Base-by-base conservation (phyloP, 352 stramenopile species). In the Phytophthora tentaculata region DNA sequence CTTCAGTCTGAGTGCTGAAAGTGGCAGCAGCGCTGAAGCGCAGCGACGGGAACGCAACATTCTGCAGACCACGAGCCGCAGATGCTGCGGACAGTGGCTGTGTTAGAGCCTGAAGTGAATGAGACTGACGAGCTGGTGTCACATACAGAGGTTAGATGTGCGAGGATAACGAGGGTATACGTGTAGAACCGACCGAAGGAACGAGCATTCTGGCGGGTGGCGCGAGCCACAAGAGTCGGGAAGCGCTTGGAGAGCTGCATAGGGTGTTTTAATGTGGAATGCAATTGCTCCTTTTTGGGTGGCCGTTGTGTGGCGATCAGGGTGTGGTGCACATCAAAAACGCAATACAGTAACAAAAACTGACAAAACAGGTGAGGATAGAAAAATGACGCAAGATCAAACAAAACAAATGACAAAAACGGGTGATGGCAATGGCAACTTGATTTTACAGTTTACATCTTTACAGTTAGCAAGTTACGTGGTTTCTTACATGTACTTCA, bases 231-330 rank as follows among this genome's bases (percentile, higher is more conserved):
- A n/a, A 73, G 53, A 17, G 39, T 67, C 32, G 49, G 45, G 61
- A 70, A 64, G 48, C 68, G 72, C 63, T 76, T 76, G 39, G 47
- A 28, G 19, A 72, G 39, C 54, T 64, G 66, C 55, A 61, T 32
- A 2, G 26, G 47, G 22, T 55, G 53, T 45, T 22, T 52, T 54
- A 28, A 65, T 55, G 61, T 35, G 20, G 39, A 64, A n/a, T n/a
- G 16, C 17, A 19, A 47, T 26, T 37, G 24, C 29, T 67, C 32
- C 54, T 24, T 53, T 73, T 61, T 55, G 66, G 55, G 43, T 70
- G 61, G 37, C 24, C 26, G 20, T 59, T 52, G 49, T 62, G 65
- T 73, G 45, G 17, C n/a, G n/a, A 10, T 45, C 17, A 59, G 32
- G 5, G 49, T 60, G 49, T 54, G 13, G 16, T 35, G 28, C 49